These are phyloP conservation scores for Fusarium sp. DNA, from an alignment of 2,329 filamentous ascomycete genomes.

Conservation along the genomic window DNA sequence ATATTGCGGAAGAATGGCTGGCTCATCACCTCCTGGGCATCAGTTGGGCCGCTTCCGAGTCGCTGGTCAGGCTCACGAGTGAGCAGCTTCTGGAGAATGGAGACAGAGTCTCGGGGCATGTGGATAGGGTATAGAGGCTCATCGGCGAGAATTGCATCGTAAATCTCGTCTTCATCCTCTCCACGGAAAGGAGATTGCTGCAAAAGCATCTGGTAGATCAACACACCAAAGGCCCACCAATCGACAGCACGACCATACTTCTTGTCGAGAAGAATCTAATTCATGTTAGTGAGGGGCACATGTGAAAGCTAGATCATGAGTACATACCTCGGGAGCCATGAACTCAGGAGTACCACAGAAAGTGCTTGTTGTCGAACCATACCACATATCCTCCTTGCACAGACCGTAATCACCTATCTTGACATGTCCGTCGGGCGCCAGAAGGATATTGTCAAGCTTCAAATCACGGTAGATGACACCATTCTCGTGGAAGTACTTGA, in stretches of 20 bases:
- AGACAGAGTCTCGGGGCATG: conserved; percentile 98
- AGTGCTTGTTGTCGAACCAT: conserved; percentile 93
- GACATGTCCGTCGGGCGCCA: conserved; percentile 96
- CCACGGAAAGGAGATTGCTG: conserved; percentile 99
- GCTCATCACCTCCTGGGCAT: conserved; percentile 98
- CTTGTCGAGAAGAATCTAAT: conserved; percentile 93
- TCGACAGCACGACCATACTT: conserved; percentile 98
- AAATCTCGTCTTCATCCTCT: conserved; percentile 99
- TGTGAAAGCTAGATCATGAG: background rate
- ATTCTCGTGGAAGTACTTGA: conserved; percentile 99
- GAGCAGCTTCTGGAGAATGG: conserved; percentile 95
- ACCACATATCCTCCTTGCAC: conserved; percentile 99
- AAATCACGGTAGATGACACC: conserved; percentile 98
- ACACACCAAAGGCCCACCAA: conserved; percentile 99
- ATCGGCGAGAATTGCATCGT: conserved; percentile 97
- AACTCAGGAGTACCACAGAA: conserved; percentile 99
- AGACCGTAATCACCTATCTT: conserved; percentile 99
- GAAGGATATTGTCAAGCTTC: conserved; percentile 91
- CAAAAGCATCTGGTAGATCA: conserved; percentile 99
- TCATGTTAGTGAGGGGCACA: conserved; percentile 49
- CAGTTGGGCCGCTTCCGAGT: conserved; percentile 92
- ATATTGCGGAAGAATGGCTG: conserved; percentile 98
- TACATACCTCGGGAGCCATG: conserved; percentile 92
- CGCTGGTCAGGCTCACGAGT: conserved; percentile 95
- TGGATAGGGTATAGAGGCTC: conserved; percentile 98